Evolutionary conservation across 345 rosid species (phyloP), one percentile per base, ranked within the genome.

Genomic region (Ceriops tagal): DNA sequence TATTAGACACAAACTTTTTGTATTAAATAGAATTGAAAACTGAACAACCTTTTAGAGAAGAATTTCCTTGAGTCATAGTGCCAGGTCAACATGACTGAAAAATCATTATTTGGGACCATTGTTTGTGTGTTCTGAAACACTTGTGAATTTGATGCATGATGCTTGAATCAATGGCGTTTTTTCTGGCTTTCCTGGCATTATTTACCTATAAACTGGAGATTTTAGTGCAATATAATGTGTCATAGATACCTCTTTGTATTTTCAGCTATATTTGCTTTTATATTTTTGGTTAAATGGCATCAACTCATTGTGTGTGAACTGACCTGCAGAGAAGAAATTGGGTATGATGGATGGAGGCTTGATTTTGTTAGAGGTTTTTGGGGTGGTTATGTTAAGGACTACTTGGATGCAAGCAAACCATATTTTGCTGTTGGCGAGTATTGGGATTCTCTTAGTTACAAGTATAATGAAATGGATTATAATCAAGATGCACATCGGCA

Each of bases 351-450:
- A 80, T 93, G 99, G 97, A 88, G 99, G 86, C 96, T 93, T 66
- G 99, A 93, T 81, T 93, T 93, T 69, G 96, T 84, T 34, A 86
- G 99, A 88, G 99, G 99, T 53, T 93, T 93, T 75, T 93, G 99
- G 99, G 97, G 99, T 78, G 99, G 99, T 70, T 91, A 93, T 77
- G 93, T 91, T n/a, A 91, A 89, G 87, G 99, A 93, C 84, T 93
- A 93, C 74, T 53, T 93, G 81, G 96, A 89, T 76, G 84, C 96
- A 58, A 93, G 62, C 77, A 87, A 87, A 61, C 99, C 99, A 4
- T 84, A 78, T 74, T 93, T 93, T 75, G 90, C 91, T 43, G 97
- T 91, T 58, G 99, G 97, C 34, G 99, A 93, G 82, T 93, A 84
- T 68, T 93, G 97, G 97, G 99, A 93, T 86, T 93, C 99, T 31